phyloP scores from a whole-genome alignment of 2,329 filamentous ascomycete species.

The Ceratocystis lukuohia region DNA sequence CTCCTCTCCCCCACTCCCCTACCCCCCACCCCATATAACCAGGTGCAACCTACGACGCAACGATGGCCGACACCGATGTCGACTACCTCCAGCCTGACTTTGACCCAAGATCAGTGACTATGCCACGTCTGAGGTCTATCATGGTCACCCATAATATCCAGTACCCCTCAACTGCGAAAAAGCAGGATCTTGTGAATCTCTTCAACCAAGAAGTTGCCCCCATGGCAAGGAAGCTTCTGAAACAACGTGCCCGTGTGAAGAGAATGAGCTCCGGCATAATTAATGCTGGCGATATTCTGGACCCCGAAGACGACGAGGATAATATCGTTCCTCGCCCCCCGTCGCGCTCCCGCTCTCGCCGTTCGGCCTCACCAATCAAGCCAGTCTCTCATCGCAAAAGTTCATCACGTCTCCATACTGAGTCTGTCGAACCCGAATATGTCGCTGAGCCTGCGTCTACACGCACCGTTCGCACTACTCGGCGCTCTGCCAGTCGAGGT shows the following conservation, averaged over 20 bases:
- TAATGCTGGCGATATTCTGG: constrained; percentile 33
- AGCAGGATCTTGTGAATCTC: constrained; percentile 71
- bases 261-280: constrained; percentile 77
- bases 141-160: constrained; percentile 76
- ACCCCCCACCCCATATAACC: too few relatives aligned
- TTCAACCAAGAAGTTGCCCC: constrained; percentile 69
- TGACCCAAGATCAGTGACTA: constrained; percentile 68
- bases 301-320: constrained; percentile 52
- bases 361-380: constrained; percentile 44
- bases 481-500: constrained; percentile 16
- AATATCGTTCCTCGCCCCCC: constrained; percentile 38
- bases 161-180: constrained; percentile 84
- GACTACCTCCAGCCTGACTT: constrained; percentile 82
- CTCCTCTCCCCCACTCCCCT: too few relatives aligned
- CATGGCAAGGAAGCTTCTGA: constrained; percentile 62
- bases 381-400: constrained; percentile 22
- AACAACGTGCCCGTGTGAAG: constrained; percentile 63
- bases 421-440: constrained; percentile 23
- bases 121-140: constrained; percentile 80
- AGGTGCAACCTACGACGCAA: constrained; percentile 15
- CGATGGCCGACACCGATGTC: constrained; percentile 53
- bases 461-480: constrained; percentile 10
- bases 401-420: constrained; percentile 36
- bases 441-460: constrained; percentile 5
- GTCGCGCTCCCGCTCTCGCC: constrained; percentile 29